Evolutionary conservation across 148 eudicot genomes (phyloP).

Genomic region (Rhododendron griersonianum): DNA sequence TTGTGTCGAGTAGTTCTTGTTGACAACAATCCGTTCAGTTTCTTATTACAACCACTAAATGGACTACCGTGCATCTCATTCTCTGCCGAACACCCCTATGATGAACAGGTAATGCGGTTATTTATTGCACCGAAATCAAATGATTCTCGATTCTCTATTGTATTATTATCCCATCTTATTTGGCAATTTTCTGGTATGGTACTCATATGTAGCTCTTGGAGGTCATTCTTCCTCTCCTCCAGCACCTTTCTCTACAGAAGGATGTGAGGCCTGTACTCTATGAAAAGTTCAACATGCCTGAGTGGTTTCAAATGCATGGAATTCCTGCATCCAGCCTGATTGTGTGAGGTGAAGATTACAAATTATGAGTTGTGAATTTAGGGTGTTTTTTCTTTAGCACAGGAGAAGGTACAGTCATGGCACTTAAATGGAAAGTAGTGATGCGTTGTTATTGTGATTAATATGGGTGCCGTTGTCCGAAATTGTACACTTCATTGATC

Average conservation of each 20-base stretch:
- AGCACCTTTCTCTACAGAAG: slow-evolving; percentile 36
- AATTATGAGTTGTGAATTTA: background rate
- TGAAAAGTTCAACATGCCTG: slow-evolving; percentile 55
- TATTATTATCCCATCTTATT: background rate
- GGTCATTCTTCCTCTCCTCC: slow-evolving; percentile 50
- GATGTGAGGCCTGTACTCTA: slow-evolving; percentile 47
- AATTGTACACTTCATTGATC: background rate
- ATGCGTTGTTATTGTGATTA: background rate
- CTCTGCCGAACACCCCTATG: slow-evolving; percentile 58
- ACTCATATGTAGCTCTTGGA: slow-evolving; percentile 38
- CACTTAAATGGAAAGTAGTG: background rate
- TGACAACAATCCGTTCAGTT: slow-evolving; percentile 63
- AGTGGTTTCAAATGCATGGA: slow-evolving; percentile 66
- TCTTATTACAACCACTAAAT: slow-evolving; percentile 53
- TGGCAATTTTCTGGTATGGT: no score
- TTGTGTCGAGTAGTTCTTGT: slow-evolving; percentile 47
- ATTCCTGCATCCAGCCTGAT: slow-evolving; percentile 28
- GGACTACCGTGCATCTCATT: slow-evolving; percentile 61
- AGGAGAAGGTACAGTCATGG: background rate
- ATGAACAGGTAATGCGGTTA: slow-evolving; percentile 38
- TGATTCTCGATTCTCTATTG: background rate
- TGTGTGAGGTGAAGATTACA: background rate
- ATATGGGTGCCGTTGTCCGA: background rate
- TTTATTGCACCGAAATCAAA: no score
- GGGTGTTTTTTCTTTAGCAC: background rate